Percentiles rank a stretch among this genome's conserved stretches.
These are phyloP conservation scores for Scedosporium aurantiacum DNA, from an alignment of 2,329 filamentous ascomycete genomes.

Conservation along the genomic window DNA sequence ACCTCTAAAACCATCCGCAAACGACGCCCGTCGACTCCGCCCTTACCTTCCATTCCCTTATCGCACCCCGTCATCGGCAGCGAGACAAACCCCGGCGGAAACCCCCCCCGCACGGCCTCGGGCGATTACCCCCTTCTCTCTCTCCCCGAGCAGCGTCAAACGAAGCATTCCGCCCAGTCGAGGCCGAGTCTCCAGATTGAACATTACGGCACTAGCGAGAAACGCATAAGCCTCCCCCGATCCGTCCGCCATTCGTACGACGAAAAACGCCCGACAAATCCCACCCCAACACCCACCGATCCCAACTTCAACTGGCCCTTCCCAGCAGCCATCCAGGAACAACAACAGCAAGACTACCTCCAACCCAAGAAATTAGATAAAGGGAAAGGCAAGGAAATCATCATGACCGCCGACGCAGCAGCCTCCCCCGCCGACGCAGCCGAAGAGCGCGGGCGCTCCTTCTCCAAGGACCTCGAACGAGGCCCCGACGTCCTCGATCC, in stretches of 20 bases:
- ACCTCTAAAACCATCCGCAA: slow-evolving; percentile 18
- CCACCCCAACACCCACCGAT: slow-evolving; percentile 15
- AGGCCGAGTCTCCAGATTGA: slow-evolving; percentile 42
- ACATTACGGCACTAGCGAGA: slow-evolving; percentile 30
- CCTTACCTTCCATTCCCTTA: slow-evolving; percentile 39
- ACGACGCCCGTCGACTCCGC: slow-evolving; percentile 42
- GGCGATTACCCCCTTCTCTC: slow-evolving; percentile 40
- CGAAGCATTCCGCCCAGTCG: slow-evolving; percentile 28
- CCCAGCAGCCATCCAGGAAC: background rate
- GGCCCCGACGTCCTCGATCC: slow-evolving; percentile 33
- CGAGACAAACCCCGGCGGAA: background rate
- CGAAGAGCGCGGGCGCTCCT: slow-evolving; percentile 24
- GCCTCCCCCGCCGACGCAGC: slow-evolving; percentile 11
- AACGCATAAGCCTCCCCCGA: slow-evolving; percentile 40
- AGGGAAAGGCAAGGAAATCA: slow-evolving; percentile 39
- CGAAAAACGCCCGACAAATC: slow-evolving; percentile 28
- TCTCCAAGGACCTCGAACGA: slow-evolving; percentile 43
- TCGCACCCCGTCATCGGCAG: slow-evolving; percentile 31
- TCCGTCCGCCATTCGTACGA: slow-evolving; percentile 45
- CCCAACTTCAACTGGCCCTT: slow-evolving; percentile 3
- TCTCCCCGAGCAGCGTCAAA: slow-evolving; percentile 37
- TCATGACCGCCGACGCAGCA: slow-evolving; percentile 22
- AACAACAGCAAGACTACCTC: slow-evolving; percentile 5
- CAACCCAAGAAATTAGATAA: slow-evolving; percentile 26
- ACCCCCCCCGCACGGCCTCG: background rate